Conservation (phyloP, 345 rosid genomes). For the Geranium rotundifolium region DNA sequence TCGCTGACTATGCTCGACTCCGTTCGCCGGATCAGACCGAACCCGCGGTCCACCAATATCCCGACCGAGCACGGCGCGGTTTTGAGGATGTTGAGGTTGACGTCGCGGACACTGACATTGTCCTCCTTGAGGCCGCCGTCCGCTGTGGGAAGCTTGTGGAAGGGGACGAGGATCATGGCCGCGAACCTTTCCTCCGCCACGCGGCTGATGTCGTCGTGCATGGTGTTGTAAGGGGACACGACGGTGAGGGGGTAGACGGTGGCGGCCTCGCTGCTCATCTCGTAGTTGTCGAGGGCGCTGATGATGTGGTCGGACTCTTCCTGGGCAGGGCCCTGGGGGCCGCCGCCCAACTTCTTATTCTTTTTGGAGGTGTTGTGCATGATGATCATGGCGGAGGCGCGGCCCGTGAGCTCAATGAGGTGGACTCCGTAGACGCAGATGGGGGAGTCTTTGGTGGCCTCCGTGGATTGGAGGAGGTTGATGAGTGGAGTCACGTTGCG, state of each 20-base stretch:
- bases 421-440: conserved; percentile 33
- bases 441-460: conserved; percentile 29
- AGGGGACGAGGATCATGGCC: conserved; percentile 46
- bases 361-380: conserved; percentile 25
- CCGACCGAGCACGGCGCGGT: conserved; percentile 57
- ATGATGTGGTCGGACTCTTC: conserved; percentile 26
- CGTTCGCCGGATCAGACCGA: conserved; percentile 10
- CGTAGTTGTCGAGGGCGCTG: conserved; percentile 23
- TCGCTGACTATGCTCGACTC: conserved; percentile 10
- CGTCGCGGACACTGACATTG: conserved; percentile 25
- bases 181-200: conserved; percentile 51
- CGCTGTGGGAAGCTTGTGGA: conserved; percentile 22
- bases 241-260: conserved; percentile 32
- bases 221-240: conserved; percentile 43
- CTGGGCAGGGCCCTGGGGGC: conserved; percentile 5
- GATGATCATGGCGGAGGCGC: conserved; percentile 48
- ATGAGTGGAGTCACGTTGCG: conserved; percentile 26
- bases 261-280: conserved; percentile 11
- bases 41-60: conserved; percentile 54
- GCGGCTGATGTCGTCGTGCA: conserved; percentile 51
- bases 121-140: conserved; percentile 31
- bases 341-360: not conserved
- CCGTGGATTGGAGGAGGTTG: conserved; percentile 31
- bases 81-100: conserved; percentile 39
- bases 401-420: too few species aligned